phyloP scores from a whole-genome alignment of 1,284 basidiomycete species.

The Papiliotrema fonsecae region DNA sequence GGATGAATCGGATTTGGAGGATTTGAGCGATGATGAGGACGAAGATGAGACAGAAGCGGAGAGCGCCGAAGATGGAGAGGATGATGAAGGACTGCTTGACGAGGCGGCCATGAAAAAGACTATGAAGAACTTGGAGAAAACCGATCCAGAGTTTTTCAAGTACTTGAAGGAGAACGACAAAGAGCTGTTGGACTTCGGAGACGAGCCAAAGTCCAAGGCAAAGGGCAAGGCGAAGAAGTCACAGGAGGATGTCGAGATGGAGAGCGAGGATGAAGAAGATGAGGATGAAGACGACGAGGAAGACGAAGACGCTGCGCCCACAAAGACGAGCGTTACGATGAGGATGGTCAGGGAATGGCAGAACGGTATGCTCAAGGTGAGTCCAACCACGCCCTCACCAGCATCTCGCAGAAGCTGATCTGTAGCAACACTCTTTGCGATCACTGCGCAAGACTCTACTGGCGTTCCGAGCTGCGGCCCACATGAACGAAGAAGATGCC shows the following conservation, averaged over 20 bases:
- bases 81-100: slow-evolving; percentile 52
- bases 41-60: slow-evolving; percentile 28
- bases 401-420: neutral
- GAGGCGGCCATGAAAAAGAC: slow-evolving; percentile 66
- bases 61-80: slow-evolving; percentile 50
- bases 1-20: slow-evolving; percentile 47
- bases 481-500: slow-evolving; percentile 81
- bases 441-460: slow-evolving; percentile 78
- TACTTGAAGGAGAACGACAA: slow-evolving; percentile 94
- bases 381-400: slow-evolving; percentile 4
- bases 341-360: slow-evolving; percentile 79
- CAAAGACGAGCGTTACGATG: slow-evolving; percentile 59
- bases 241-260: slow-evolving; percentile 46
- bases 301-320: slow-evolving; percentile 33
- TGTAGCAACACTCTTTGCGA: slow-evolving; percentile 75
- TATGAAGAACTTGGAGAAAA: slow-evolving; percentile 85
- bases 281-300: slow-evolving; percentile 47
- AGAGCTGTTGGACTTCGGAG: slow-evolving; percentile 74
- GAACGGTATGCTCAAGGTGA: slow-evolving; percentile 78
- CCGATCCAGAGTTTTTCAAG: slow-evolving; percentile 98
- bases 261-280: slow-evolving; percentile 49
- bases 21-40: slow-evolving; percentile 62
- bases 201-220: slow-evolving; percentile 40
- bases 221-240: slow-evolving; percentile 46
- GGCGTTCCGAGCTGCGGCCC: slow-evolving; percentile 81